These are phyloP conservation scores for Pythium insidiosum DNA, from an alignment of 352 stramenopile genomes.

Conservation along the genomic window DNA sequence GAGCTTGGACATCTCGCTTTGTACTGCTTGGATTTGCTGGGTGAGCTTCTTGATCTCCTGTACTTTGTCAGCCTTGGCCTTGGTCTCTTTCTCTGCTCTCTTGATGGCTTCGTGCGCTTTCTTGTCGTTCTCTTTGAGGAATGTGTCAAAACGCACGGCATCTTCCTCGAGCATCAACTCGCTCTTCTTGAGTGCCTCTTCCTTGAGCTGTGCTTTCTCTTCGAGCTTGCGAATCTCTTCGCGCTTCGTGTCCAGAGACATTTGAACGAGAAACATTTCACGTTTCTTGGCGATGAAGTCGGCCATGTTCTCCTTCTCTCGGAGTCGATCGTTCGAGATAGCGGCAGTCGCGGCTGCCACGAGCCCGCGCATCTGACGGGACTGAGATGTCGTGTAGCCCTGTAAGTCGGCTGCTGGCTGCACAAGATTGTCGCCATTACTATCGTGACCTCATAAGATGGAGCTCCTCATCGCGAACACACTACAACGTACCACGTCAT, in stretches of 20 bases:
- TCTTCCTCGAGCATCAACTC: conserved; percentile 96
- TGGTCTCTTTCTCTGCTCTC: conserved; percentile 90
- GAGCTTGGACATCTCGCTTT: conserved; percentile 93
- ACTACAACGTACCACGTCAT: conserved; percentile 33
- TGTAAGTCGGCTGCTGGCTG: conserved; percentile 29
- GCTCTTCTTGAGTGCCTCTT: conserved; percentile 92
- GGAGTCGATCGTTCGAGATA: conserved; percentile 80
- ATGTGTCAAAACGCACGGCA: conserved; percentile 93
- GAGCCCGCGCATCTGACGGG: conserved; percentile 64
- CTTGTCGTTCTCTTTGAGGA: conserved; percentile 97
- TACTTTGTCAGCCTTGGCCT: conserved; percentile 90
- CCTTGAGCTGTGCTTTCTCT: conserved; percentile 93
- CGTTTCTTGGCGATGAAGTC: conserved; percentile 96
- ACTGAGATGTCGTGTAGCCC: conserved; percentile 58
- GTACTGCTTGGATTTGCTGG: conserved; percentile 92
- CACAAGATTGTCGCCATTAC: too few relatives aligned
- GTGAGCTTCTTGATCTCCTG: conserved; percentile 95
- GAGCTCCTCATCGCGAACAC: conserved; percentile 15
- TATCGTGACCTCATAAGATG: too few relatives aligned
- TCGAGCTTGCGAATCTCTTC: conserved; percentile 96
- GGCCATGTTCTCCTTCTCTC: conserved; percentile 93
- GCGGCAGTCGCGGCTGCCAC: conserved; percentile 70
- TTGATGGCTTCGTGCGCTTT: conserved; percentile 96
- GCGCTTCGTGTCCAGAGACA: conserved; percentile 94
- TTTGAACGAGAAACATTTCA: conserved; percentile 96